Conservation (phyloP, 352 stramenopile genomes). For the Pythium rishiriense region DNA sequence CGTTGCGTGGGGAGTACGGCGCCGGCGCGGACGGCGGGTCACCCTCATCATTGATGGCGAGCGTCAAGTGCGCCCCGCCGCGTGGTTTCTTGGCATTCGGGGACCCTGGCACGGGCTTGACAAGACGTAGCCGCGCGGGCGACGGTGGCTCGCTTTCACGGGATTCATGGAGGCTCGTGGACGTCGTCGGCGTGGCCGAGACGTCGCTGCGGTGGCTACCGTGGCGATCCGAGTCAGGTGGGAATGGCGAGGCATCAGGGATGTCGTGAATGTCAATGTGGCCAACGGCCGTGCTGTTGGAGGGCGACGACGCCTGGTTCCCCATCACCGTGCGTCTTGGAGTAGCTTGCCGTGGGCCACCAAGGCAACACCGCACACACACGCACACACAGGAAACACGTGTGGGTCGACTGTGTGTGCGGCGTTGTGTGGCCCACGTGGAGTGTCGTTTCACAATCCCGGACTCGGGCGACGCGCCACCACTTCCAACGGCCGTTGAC, state of each 20-base stretch:
- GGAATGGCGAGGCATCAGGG: conserved; percentile 2
- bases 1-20: conserved; percentile 38
- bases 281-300: neutral
- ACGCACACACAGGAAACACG: neutral
- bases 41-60: conserved; percentile 11
- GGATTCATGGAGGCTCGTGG: conserved; percentile 6
- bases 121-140: conserved; percentile 7
- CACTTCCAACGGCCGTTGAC: neutral
- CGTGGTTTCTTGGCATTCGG: neutral
- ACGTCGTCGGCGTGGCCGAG: neutral
- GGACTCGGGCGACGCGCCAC: too few species aligned
- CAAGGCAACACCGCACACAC: neutral
- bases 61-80: conserved; percentile 10
- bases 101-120: neutral
- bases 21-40: neutral
- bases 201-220: conserved; percentile 13
- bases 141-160: conserved; percentile 20
- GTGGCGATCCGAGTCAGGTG: neutral
- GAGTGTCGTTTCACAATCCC: neutral
- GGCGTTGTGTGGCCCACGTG: neutral
- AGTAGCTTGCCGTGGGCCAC: too few species aligned
- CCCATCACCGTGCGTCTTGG: conserved; percentile 21
- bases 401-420: too few species aligned
- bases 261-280: conserved; percentile 22
- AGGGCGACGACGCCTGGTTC: conserved; percentile 15